Conservation (phyloP, 495 filamentous ascomycete species). For the Penicillium manginii region DNA sequence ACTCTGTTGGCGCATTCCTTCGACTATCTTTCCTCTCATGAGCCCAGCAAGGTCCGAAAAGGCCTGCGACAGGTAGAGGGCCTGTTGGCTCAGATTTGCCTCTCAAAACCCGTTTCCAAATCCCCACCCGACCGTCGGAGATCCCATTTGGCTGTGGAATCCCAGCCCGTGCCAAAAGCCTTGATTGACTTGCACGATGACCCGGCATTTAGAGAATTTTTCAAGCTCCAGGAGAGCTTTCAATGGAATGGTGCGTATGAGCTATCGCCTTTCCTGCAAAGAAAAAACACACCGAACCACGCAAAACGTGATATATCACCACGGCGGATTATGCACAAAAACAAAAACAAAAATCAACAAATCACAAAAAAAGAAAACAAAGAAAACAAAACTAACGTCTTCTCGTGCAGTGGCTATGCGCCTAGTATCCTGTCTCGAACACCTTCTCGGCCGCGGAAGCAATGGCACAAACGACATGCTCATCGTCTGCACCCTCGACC, state of each 20-base stretch:
- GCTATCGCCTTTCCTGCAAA: not conserved
- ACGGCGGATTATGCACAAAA: not conserved
- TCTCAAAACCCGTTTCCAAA: conserved; percentile 60
- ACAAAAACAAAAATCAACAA: not conserved
- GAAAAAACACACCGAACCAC: no score
- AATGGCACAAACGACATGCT: conserved; percentile 85
- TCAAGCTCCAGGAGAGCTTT: conserved; percentile 94
- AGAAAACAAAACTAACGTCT: not conserved
- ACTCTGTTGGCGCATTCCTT: conserved; percentile 89
- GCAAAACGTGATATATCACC: no score
- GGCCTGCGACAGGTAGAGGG: conserved; percentile 95
- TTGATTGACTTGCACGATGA: conserved; percentile 75
- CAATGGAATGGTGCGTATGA: conserved; percentile 84
- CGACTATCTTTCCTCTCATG: conserved; percentile 94
- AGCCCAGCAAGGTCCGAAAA: conserved; percentile 85
- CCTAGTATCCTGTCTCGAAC: conserved; percentile 83
- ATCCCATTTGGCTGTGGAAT: conserved; percentile 40
- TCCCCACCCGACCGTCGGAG: conserved; percentile 46
- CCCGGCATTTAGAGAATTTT: conserved; percentile 93
- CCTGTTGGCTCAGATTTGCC: conserved; percentile 92
- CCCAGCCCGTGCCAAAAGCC: conserved; percentile 60
- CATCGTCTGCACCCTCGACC: conserved; percentile 83
- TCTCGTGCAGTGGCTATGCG: conserved; percentile 70
- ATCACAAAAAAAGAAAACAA: not conserved
- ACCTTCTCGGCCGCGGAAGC: conserved; percentile 77